Conservation (phyloP, 148 eudicot species). For the Amaranthus cruentus region DNA sequence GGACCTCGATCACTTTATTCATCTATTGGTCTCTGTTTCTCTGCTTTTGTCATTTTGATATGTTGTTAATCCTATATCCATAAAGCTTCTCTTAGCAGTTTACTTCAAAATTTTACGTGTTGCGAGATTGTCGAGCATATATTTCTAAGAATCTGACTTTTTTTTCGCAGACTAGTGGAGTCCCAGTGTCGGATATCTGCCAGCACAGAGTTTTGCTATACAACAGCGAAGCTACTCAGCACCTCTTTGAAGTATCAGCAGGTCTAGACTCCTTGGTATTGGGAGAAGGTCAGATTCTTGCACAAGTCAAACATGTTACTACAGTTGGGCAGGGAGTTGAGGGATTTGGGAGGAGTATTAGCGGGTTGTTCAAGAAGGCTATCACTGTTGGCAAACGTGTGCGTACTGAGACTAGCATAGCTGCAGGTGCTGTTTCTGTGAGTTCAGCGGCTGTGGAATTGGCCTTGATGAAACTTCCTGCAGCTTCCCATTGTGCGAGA, state of each 20-base stretch:
- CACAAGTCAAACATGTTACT: conserved; percentile 95
- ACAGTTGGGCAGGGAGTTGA: conserved; percentile 88
- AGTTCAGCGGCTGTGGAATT: conserved; percentile 96
- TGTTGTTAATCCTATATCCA: too few relatives aligned
- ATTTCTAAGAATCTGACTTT: conserved; percentile 12
- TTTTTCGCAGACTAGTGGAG: conserved; percentile 66
- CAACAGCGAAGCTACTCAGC: conserved; percentile 84
- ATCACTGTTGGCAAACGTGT: conserved; percentile 88
- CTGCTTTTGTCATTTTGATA: too few relatives aligned
- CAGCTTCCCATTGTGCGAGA: conserved; percentile 58
- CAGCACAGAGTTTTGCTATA: conserved; percentile 79
- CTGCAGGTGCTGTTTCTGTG: conserved; percentile 95
- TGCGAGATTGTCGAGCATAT: background rate
- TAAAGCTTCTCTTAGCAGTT: background rate
- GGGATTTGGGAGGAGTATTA: conserved; percentile 92
- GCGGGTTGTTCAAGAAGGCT: conserved; percentile 89
- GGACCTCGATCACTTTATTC: too few relatives aligned
- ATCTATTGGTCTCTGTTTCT: too few relatives aligned
- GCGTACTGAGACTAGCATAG: conserved; percentile 80
- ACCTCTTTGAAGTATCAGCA: conserved; percentile 92
- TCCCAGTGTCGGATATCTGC: conserved; percentile 75
- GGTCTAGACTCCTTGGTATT: conserved; percentile 88
- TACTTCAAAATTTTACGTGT: background rate
- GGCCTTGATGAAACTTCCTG: conserved; percentile 87
- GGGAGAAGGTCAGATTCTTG: conserved; percentile 96